Percentiles rank a stretch among this genome's conserved stretches.
phyloP scores from a whole-genome alignment of 441 rosid species.

The Erodium texanum region DNA sequence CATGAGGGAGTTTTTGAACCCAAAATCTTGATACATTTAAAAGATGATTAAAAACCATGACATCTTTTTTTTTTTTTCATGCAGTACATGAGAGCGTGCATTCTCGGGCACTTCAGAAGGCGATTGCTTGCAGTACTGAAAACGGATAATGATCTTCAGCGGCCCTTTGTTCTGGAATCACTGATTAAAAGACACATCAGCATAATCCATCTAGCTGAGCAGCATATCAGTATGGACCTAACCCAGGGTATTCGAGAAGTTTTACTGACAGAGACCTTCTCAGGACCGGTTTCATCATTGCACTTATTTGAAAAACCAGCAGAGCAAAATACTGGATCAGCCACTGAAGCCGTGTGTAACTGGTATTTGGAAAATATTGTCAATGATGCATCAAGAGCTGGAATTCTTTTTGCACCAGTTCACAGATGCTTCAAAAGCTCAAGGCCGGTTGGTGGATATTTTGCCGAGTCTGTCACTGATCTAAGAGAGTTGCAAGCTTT shows the following conservation, averaged over 20 bases:
- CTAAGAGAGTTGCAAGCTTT: constrained; percentile 76
- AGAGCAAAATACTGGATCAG: constrained; percentile 78
- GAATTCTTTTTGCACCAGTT: constrained; percentile 85
- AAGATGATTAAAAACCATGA: too few species aligned
- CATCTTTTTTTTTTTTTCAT: constrained; percentile 17
- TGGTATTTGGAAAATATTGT: constrained; percentile 98
- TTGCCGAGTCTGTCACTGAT: constrained; percentile 96
- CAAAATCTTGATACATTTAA: too few species aligned
- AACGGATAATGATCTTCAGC: constrained; percentile 91
- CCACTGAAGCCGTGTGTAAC: constrained; percentile 85
- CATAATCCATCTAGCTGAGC: constrained; percentile 92
- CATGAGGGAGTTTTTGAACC: too few species aligned
- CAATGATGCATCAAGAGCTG: constrained; percentile 89
- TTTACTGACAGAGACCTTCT: constrained; percentile 77
- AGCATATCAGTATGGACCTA: constrained; percentile 98
- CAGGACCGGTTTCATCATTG: constrained; percentile 82
- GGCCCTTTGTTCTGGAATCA: constrained; percentile 79
- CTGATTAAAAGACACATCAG: constrained; percentile 78
- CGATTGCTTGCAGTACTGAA: constrained; percentile 71
- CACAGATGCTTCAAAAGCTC: constrained; percentile 95
- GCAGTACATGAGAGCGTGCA: constrained; percentile 99
- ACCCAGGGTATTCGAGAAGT: constrained; percentile 91
- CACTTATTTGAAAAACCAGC: constrained; percentile 67
- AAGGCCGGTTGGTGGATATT: constrained; percentile 97
- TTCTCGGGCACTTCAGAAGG: constrained; percentile 92